Evolutionary conservation across 1,284 basidiomycete genomes (phyloP).

Genomic region (Peniophora sp.): DNA sequence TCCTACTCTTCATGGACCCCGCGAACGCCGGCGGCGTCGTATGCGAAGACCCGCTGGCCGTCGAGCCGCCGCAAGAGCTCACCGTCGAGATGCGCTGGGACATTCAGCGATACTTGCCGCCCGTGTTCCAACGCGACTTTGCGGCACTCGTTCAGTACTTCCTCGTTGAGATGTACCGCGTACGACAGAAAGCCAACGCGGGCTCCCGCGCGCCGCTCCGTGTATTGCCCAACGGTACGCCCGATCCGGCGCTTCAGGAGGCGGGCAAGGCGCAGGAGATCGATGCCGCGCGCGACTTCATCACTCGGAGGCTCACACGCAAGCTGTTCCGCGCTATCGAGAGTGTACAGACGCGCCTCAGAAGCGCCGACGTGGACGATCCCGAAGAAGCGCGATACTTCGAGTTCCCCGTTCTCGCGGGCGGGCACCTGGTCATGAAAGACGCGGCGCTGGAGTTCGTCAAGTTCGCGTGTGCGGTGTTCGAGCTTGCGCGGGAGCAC

Average conservation of each 20-base stretch:
- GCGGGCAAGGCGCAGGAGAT: constrained; percentile 63
- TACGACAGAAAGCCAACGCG: constrained; percentile 60
- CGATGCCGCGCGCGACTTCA: constrained; percentile 64
- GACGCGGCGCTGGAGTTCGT: constrained; percentile 87
- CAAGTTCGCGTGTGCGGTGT: constrained; percentile 83
- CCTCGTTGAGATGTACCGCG: constrained; percentile 79
- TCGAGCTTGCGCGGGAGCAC: constrained; percentile 72
- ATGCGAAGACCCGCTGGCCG: constrained; percentile 67
- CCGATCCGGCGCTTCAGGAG: constrained; percentile 61
- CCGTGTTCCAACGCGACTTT: constrained; percentile 78
- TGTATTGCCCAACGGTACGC: constrained; percentile 60
- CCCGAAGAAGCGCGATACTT: constrained; percentile 55
- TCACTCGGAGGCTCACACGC: constrained; percentile 77
- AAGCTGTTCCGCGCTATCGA: constrained; percentile 72
- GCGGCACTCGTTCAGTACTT: constrained; percentile 71
- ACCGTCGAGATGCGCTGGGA: constrained; percentile 93
- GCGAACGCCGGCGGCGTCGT: constrained; percentile 92
- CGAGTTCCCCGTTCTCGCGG: constrained; percentile 83
- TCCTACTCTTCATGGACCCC: constrained; percentile 91
- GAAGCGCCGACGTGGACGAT: constrained; percentile 47
- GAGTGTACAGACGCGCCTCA: constrained; percentile 58
- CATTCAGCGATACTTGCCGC: constrained; percentile 86
- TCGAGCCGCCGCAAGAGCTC: constrained; percentile 60
- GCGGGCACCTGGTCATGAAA: constrained; percentile 68
- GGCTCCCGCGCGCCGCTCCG: constrained; percentile 67